phyloP scores from a whole-genome alignment of 2,329 filamentous ascomycete genomes.

The Colletotrichum lini region DNA sequence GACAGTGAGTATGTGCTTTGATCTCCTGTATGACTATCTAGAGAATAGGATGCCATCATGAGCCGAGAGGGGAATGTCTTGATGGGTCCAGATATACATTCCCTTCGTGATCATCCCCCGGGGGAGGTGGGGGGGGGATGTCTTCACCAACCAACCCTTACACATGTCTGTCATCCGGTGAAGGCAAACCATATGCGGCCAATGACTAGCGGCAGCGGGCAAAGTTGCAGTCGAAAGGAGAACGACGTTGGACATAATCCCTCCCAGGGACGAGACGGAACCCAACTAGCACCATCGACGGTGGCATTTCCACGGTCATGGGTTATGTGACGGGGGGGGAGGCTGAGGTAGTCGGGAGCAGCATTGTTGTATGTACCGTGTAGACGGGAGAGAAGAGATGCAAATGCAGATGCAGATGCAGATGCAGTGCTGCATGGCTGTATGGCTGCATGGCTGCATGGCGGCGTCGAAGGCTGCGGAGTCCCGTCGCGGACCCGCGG shows the following conservation, averaged over 20 bases:
- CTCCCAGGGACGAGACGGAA: not conserved
- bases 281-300: conserved; percentile 8
- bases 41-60: conserved; percentile 18
- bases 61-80: conserved; percentile 17
- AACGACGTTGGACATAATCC: conserved; percentile 13
- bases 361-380: no score
- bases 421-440: no score
- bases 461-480: conserved; percentile 17
- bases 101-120: conserved; percentile 14
- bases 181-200: not conserved
- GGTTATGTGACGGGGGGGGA: not conserved
- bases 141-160: conserved; percentile 6
- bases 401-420: not conserved
- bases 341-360: no score
- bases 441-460: not conserved
- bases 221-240: conserved; percentile 24
- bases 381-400: not conserved
- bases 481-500: not conserved
- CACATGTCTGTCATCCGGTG: conserved; percentile 13
- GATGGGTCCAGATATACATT: conserved; percentile 28
- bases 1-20: conserved; percentile 5
- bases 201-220: not conserved
- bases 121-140: not conserved
- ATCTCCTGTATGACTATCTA: not conserved
- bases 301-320: not conserved